Evolutionary conservation across 116 monocot genomes (phyloP).

Genomic region (Iris pallida): DNA sequence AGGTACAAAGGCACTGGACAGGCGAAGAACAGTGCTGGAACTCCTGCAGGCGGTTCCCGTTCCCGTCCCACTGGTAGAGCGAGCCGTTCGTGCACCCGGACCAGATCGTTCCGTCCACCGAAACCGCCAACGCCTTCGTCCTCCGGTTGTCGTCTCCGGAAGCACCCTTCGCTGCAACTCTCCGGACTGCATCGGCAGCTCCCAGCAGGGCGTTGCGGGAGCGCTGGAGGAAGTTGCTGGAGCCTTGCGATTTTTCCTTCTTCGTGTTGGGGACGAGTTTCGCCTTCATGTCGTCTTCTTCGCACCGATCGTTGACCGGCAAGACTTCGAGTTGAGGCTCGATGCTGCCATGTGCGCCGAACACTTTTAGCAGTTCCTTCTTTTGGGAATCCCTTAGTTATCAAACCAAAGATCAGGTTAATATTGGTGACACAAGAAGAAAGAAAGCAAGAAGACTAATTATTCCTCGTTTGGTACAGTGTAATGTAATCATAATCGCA

Average conservation of each 20-base stretch:
- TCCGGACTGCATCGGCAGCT: conserved; percentile 82
- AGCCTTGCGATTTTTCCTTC: conserved; percentile 50
- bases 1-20: conserved; percentile 49
- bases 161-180: conserved; percentile 62
- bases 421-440: too few species aligned
- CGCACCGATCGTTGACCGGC: conserved; percentile 22
- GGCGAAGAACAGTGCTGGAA: conserved; percentile 47
- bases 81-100: conserved; percentile 63
- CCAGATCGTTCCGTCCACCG: conserved; percentile 68
- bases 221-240: conserved; percentile 53
- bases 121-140: conserved; percentile 41
- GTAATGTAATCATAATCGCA: too few species aligned
- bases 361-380: conserved; percentile 68
- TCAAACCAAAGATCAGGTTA: neutral
- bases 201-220: conserved; percentile 56
- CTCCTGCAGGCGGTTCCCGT: conserved; percentile 57
- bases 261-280: conserved; percentile 32
- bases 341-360: conserved; percentile 37
- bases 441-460: too few species aligned
- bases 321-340: conserved; percentile 38
- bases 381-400: conserved; percentile 51
- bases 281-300: conserved; percentile 49
- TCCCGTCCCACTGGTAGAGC: conserved; percentile 71
- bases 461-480: too few species aligned
- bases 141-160: conserved; percentile 54